Base-by-base conservation (phyloP, 2,329 filamentous ascomycete genomes). In the Ceratocystis papillata region DNA sequence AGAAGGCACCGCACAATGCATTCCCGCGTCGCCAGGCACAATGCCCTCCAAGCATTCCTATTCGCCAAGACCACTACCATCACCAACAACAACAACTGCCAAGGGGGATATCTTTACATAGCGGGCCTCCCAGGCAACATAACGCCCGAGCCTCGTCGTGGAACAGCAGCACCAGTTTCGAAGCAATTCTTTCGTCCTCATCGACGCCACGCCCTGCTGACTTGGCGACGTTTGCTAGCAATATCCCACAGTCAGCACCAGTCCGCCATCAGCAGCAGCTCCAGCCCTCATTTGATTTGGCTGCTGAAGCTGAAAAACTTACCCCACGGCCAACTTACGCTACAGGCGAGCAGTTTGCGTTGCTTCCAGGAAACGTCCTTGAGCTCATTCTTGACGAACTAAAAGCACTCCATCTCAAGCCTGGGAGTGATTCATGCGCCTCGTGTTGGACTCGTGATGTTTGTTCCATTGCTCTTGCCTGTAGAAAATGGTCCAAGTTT, bases 401-500 rank as follows among this genome's bases (percentile, higher is more conserved):
- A 20, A 81, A 78, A 71, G 74, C 76, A 46, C 72, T 78, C 15
- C 84, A 87, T 71, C 71, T 85, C 12, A 73, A 72, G 5, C 71
- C 73, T 15, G 74, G 74, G 2, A 81, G 78, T 69, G 73, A 74
- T 44, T 84, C 82, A 72, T 87, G 84, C 71, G 79, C 83, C 17
- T 86, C 84, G 20, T 87, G 84, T 72, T 85, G 82, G 81, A 84
- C 85, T 81, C 78, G 84, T 62, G 83, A 87, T 70, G 74, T 80
- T 37, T 81, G 79, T 69, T 79, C 78, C 53, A 72, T 85, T 50
- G 77, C 79, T 10, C 66, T 83, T 10, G 76, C 77, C 46, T 80
- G 79, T 17, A 78, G 77, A 68, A 83, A 80, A 70, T 80, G 81
- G 75, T 75, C 79, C 70, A 78, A 78, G 69, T 78, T 77, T 50